phyloP scores from a whole-genome alignment of 2,329 filamentous ascomycete species.

The Dactylellina haptotyla region DNA sequence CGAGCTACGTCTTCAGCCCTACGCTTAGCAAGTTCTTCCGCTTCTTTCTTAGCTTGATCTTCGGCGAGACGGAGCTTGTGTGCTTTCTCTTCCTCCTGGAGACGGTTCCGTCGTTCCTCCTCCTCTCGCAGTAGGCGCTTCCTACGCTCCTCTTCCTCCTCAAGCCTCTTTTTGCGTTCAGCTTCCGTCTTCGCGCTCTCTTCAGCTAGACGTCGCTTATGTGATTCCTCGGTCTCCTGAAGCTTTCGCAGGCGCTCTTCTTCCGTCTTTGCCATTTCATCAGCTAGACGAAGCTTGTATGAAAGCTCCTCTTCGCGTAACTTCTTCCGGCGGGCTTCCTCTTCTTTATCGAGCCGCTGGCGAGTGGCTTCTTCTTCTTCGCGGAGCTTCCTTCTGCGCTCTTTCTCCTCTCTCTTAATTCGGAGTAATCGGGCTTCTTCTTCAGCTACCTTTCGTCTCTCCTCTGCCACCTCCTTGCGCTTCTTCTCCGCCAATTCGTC shows the following conservation, averaged over 20 bases:
- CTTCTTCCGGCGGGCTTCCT: slow-evolving; percentile 25
- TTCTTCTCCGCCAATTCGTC: slow-evolving; percentile 82
- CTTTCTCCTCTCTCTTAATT: slow-evolving; percentile 83
- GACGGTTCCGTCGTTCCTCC: slow-evolving; percentile 33
- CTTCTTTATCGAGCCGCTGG: slow-evolving; percentile 69
- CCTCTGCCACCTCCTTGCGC: slow-evolving; percentile 83
- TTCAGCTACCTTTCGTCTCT: slow-evolving; percentile 77
- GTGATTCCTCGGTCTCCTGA: slow-evolving; percentile 34
- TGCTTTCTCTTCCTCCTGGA: slow-evolving; percentile 23
- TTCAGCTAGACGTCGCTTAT: slow-evolving; percentile 46
- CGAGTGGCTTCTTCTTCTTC: slow-evolving; percentile 81
- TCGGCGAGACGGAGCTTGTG: slow-evolving; percentile 31
- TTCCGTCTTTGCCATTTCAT: slow-evolving; percentile 67
- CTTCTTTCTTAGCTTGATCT: slow-evolving; percentile 33
- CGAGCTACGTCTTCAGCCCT: slow-evolving; percentile 32
- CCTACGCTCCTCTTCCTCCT: slow-evolving; percentile 35
- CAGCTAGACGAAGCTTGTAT: slow-evolving; percentile 47
- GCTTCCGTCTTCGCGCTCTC: slow-evolving; percentile 34
- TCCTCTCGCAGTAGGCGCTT: slow-evolving; percentile 27
- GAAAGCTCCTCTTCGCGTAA: slow-evolving; percentile 46
- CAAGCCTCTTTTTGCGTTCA: slow-evolving; percentile 22
- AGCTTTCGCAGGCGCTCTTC: slow-evolving; percentile 83
- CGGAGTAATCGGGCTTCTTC: slow-evolving; percentile 87
- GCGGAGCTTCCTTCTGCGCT: slow-evolving; percentile 87
- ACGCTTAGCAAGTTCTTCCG: slow-evolving; percentile 27